Evolutionary conservation across 2,329 filamentous ascomycete genomes (phyloP), one percentile per base, ranked within the genome.

Genomic region (Zalaria sp.): DNA sequence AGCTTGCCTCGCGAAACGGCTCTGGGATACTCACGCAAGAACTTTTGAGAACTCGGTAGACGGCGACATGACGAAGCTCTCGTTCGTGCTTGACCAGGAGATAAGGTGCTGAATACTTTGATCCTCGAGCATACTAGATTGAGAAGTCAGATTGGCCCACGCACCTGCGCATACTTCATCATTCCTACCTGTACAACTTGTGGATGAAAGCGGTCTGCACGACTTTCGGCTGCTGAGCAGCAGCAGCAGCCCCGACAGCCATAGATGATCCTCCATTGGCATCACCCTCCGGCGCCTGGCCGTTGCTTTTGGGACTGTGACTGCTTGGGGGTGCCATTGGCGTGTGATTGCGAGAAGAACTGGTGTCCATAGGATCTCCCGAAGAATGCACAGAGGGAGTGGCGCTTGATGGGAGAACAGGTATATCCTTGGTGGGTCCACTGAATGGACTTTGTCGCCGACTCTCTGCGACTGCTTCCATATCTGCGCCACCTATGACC

Each of bases 181-280:
- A 18, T 26, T 37, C 81, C 57, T 71, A 95, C 88, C 93, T 95
- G 71, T 96, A 98, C 31, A 98, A 76, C 64, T 98, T 98, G 63
- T 98, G 91, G 50, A 98, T 96, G 57, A 98, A 98, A 25, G 91
- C 91, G 7, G 91, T 96, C 66, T 98, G 91, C 10, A 96, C 87
- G 36, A 95, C 89, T 65, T 98, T 98, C 45, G 91, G 88, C 58
- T 94, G 88, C 57, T 93, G 86, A 40, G 88, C 81, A 38, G 81
- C 81, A 4, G 82, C 77, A 1, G 79, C 78, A 18, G 80, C 79
- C 32, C 69, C 69, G 2, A 71, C 61, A 2, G 66, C 64, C 25
- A 61, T 60, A 40, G 59, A 58, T 48, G 64, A 41, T 62, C 60
- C 55, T 65, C 68, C 56, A 48, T 61, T 64, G 32, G 53, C 51